These are phyloP conservation scores for Gossypium gossypioides DNA, from an alignment of 441 rosid genomes.

Conservation along the genomic window DNA sequence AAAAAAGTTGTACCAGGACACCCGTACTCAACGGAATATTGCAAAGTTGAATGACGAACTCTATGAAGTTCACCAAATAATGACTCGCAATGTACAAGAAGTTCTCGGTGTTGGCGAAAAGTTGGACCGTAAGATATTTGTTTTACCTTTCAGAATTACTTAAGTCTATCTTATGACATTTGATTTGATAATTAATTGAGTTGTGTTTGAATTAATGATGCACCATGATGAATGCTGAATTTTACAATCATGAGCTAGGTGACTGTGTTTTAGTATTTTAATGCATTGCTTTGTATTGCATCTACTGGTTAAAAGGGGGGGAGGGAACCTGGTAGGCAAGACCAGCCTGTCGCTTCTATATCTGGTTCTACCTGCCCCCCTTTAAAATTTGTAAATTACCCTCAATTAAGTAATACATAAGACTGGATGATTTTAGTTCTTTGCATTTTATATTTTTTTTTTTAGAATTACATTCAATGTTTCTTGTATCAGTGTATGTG, in stretches of 20 bases:
- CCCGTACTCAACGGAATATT: conserved; percentile 83
- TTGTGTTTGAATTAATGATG: conserved; percentile 11
- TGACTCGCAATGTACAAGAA: conserved; percentile 99
- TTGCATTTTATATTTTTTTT: background rate
- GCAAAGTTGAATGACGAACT: conserved; percentile 97
- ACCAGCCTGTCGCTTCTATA: background rate
- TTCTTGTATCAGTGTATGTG: background rate
- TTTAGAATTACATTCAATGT: background rate
- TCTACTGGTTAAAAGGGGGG: background rate
- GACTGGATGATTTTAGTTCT: background rate
- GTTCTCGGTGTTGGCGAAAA: conserved; percentile 99
- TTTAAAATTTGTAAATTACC: background rate
- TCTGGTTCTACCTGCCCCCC: background rate
- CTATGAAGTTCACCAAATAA: conserved; percentile 95
- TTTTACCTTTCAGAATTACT: background rate
- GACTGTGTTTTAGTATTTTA: background rate
- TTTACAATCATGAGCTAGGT: background rate
- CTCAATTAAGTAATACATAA: background rate
- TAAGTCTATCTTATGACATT: background rate
- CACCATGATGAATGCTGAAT: background rate
- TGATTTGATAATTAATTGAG: background rate
- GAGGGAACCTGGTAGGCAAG: background rate
- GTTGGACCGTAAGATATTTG: conserved; percentile 75
- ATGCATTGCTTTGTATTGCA: background rate
- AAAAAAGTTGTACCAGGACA: conserved; percentile 93